Evolutionary conservation across 768 basidiomycete genomes (phyloP).

Genomic region (Suillus paluster): DNA sequence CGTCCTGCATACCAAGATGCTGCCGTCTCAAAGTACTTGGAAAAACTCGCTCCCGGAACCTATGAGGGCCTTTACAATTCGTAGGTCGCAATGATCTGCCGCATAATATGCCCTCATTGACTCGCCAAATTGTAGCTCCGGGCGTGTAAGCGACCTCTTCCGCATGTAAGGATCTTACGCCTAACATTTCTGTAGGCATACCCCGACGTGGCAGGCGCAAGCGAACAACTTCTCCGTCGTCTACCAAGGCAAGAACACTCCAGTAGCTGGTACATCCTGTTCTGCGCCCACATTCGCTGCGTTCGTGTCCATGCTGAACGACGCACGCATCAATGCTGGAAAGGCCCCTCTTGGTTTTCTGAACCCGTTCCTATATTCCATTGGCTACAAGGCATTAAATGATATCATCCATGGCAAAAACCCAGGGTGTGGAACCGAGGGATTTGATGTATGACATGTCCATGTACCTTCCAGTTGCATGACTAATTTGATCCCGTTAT

Average conservation of each 20-base stretch:
- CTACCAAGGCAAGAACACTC: slow-evolving; percentile 43
- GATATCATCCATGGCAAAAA: slow-evolving; percentile 65
- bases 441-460: slow-evolving; percentile 61
- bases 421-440: slow-evolving; percentile 62
- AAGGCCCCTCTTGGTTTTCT: slow-evolving; percentile 62
- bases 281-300: slow-evolving; percentile 67
- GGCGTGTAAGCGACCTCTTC: slow-evolving; percentile 48
- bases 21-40: slow-evolving; percentile 50
- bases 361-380: slow-evolving; percentile 61
- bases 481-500: not conserved
- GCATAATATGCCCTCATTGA: slow-evolving; percentile 3
- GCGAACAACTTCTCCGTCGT: slow-evolving; percentile 53
- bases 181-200: slow-evolving; percentile 43
- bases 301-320: slow-evolving; percentile 67
- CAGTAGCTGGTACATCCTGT: slow-evolving; percentile 62
- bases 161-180: not conserved
- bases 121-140: slow-evolving; percentile 37
- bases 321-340: slow-evolving; percentile 52
- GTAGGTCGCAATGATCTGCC: slow-evolving; percentile 36
- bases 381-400: slow-evolving; percentile 43
- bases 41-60: slow-evolving; percentile 47
- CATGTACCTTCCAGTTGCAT: not conserved
- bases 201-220: slow-evolving; percentile 73
- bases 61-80: slow-evolving; percentile 65
- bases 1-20: slow-evolving; percentile 58